Percentiles rank a stretch among this genome's conserved stretches.
Evolutionary conservation across 192 early-diverging fungal species (phyloP).

Genomic region (Podila verticillata): DNA sequence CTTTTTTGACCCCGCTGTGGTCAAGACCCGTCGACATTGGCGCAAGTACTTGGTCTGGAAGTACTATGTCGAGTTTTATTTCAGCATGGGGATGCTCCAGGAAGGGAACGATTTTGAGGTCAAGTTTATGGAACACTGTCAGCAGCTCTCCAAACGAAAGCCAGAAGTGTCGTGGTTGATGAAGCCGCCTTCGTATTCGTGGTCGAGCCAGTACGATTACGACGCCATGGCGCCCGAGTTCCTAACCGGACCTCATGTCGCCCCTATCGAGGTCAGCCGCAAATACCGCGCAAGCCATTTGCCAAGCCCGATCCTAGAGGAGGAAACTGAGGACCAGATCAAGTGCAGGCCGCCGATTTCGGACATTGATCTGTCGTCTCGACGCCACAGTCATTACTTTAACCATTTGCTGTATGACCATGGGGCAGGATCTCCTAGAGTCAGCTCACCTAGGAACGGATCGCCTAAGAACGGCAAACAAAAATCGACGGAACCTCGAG

Average conservation of each 20-base stretch:
- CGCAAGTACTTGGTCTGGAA: conserved; percentile 44
- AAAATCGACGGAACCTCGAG: not conserved
- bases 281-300: not conserved
- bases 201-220: conserved; percentile 30
- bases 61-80: conserved; percentile 47
- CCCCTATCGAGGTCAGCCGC: not conserved
- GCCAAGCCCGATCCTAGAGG: not conserved
- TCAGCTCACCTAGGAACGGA: not conserved
- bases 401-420: not conserved
- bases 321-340: not conserved
- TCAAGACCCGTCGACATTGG: conserved; percentile 28
- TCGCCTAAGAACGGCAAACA: not conserved
- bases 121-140: conserved; percentile 24
- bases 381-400: not conserved
- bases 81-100: conserved; percentile 31
- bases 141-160: not conserved
- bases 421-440: not conserved
- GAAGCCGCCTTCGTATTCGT: conserved; percentile 34
- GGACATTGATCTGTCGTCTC: not conserved
- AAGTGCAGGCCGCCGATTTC: not conserved
- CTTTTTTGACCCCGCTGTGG: conserved; percentile 41
- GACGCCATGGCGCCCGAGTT: conserved; percentile 34
- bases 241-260: conserved; percentile 22
- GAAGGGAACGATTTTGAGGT: conserved; percentile 36
- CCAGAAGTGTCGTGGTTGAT: conserved; percentile 13